Conservation (phyloP, 495 filamentous ascomycete species). For the Podospora anserina region DNA sequence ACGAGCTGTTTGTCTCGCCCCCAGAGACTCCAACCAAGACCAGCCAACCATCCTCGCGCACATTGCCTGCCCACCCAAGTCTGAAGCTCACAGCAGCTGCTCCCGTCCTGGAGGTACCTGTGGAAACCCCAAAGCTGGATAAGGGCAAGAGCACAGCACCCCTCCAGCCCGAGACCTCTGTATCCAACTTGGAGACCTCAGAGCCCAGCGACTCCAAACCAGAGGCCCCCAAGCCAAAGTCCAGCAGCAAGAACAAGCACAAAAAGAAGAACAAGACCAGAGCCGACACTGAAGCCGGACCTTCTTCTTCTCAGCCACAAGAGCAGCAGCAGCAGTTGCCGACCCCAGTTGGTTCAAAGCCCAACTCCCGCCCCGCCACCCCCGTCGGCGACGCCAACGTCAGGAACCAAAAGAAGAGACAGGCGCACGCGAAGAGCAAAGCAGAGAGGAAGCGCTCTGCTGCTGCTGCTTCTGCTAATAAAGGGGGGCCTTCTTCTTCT, state of each 20-base stretch:
- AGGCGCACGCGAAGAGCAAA: not conserved
- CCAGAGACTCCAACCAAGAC: not conserved
- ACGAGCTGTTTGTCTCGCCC: not conserved
- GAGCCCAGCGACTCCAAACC: too few species aligned
- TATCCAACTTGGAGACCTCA: not conserved
- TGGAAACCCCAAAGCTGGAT: not conserved
- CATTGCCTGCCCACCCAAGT: not conserved
- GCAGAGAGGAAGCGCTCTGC: not conserved
- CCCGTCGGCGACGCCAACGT: not conserved
- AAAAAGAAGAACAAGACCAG: not conserved
- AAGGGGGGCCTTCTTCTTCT: too few species aligned
- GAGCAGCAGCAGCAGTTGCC: not conserved
- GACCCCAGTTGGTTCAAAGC: not conserved
- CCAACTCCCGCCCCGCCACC: not conserved
- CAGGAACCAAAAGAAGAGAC: not conserved
- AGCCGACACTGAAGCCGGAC: not conserved
- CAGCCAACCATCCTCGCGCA: not conserved
- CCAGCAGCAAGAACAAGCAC: not conserved
- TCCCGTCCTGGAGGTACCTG: not conserved
- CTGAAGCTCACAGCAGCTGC: not conserved
- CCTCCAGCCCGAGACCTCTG: not conserved
- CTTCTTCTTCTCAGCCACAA: not conserved
- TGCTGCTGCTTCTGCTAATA: not conserved
- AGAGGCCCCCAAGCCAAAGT: not conserved
- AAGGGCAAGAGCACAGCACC: not conserved